Base-by-base conservation (phyloP, 495 filamentous ascomycete species). In the Talaromyces trachyspermus region DNA sequence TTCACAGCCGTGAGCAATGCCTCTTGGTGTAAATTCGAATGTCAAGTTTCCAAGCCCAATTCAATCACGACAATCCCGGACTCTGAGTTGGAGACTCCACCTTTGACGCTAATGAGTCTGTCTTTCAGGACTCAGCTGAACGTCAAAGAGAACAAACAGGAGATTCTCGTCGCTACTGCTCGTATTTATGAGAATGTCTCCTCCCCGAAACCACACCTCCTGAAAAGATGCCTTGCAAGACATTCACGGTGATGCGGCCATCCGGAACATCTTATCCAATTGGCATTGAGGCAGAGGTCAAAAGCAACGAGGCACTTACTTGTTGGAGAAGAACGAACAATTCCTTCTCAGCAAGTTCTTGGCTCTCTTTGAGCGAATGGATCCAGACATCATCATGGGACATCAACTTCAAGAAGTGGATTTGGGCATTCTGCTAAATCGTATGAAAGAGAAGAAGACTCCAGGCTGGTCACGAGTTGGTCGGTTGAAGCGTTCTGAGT, bases 401-500 rank as follows among this genome's bases (percentile, higher is more conserved):
- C 92, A 97, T 58, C 85, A 94, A 59, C 75, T 97, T 19, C 94
- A 98, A 64, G 94, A 92, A 55, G 89, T 98, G 3, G 92, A 98
- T 55, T 95, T 92, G 54, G 89, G 89, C 54, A 83, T 96, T 45
- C 69, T 98, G 23, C 69, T 98, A 5, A 92, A 79, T 62, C 81
- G 92, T 15, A 74, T 98, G 60, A 81, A 86, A 49, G 89, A 95
- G 54, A 87, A 82, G 65, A 96, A 89, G 63, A 91, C 86, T 0
- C 86, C 86, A 5, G 83, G 87, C 32, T 98, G 92, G 92, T 90
- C 92, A 53, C 78, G 89, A 24, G 83, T 98, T 46, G 92, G 92
- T 39, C 76, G 92, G 48, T 68, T 98, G 54, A 84, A 83, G 63
- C 81, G 91, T 54, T 71, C 78, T 19, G 76, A 85, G 24, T 98